Conservation (phyloP, 2,329 filamentous ascomycete species). For the Allantophomopsis cytisporea region DNA sequence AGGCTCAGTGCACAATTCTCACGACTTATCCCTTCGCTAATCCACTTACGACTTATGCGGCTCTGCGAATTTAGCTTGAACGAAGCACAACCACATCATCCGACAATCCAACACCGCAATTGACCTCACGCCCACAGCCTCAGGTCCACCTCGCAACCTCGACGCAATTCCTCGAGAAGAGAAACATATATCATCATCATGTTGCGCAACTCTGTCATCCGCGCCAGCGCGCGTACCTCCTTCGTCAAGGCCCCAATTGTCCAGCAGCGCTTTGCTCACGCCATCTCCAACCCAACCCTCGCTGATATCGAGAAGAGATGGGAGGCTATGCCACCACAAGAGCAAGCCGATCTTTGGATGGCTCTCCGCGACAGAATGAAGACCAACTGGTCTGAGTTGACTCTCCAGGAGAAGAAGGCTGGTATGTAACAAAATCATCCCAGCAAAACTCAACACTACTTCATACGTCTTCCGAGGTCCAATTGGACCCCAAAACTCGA, state of each 20-base stretch:
- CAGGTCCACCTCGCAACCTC: too few species aligned
- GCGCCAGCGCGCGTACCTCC: constrained; percentile 24
- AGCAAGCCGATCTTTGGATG: constrained; percentile 99
- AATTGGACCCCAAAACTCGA: neutral
- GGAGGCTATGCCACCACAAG: constrained; percentile 94
- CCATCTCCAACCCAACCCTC: constrained; percentile 94
- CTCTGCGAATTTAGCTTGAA: too few species aligned
- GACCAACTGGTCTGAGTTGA: constrained; percentile 91
- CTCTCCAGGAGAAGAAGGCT: constrained; percentile 95
- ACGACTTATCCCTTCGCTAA: too few species aligned
- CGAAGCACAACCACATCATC: too few species aligned
- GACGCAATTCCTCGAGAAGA: neutral
- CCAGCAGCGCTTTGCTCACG: constrained; percentile 40
- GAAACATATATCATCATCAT: constrained; percentile 3
- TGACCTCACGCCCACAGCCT: too few species aligned
- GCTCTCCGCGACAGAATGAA: constrained; percentile 96
- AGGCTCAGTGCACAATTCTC: too few species aligned
- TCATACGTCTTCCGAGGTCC: too few species aligned
- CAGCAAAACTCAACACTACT: constrained; percentile 1
- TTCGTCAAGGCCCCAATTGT: constrained; percentile 3
- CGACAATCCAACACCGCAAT: too few species aligned
- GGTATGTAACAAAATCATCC: constrained; percentile 43
- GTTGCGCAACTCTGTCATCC: constrained; percentile 23
- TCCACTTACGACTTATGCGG: too few species aligned
- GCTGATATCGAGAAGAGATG: constrained; percentile 99